Base-by-base conservation (phyloP, 2,329 filamentous ascomycete genomes). In the Phoma sp. region DNA sequence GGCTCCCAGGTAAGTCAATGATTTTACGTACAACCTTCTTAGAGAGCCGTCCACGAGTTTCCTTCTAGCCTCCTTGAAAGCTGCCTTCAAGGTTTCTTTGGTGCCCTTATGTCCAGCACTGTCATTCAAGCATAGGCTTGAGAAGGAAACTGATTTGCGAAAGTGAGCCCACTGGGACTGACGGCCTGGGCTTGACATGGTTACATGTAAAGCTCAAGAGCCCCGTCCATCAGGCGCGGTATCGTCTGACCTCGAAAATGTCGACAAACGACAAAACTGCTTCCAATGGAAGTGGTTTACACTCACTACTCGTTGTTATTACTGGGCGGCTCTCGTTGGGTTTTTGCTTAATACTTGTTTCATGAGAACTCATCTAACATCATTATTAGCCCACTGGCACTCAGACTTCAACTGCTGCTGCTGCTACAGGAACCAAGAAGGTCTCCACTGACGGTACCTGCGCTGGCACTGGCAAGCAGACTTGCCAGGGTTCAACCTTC, bases 371-470 rank as follows among this genome's bases (percentile, higher is more conserved):
- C 14, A 22, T 42, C 52, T 55, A 27, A 55, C 46, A 42, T 42
- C 9, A 37, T 41, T 33, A 38, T 46, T 38, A 55, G 55, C 33
- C 56, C 25, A 43, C 62, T 42, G 39, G 61, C 30, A 56, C 58
- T 32, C 47, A 48, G 25, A 54, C 58, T 10, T 55, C 60, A 3
- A 22, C 62, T 55, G 46, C 59, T 42, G 9, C 65, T 45, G 29
- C 62, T 48, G 9, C 57, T 13, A 49, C 59, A 11, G 51, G 58
- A 33, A 63, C 18, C 18, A 18, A 18, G 30, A 72, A 69, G 52
- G 66, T 77, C 27, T 75, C 76, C 4, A 62, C 71, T 33, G 75
- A 80, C 44, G 78, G 73, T 23, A 72, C 65, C 18, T 80, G 79
- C 51, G 79, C 77, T 39, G 76, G 74, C 22, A 63, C 67, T 29